These are phyloP conservation scores for Lagenidium giganteum DNA, from an alignment of 352 stramenopile species.

Conservation along the genomic window DNA sequence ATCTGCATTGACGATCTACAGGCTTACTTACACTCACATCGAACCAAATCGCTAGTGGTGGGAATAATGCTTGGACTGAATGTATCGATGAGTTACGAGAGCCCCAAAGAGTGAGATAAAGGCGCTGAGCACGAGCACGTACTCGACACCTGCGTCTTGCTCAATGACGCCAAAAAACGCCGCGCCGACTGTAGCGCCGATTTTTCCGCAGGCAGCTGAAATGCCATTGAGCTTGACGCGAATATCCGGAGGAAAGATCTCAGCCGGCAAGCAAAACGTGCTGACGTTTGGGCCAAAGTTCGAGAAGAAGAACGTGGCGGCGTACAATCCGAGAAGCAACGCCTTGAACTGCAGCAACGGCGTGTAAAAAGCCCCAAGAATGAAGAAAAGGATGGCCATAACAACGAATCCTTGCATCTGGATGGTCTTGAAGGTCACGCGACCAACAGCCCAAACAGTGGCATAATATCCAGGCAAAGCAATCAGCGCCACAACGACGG, in stretches of 20 bases:
- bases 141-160: conserved; percentile 44
- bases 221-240: conserved; percentile 83
- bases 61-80: conserved; percentile 50
- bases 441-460: conserved; percentile 54
- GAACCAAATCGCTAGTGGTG: too few species aligned
- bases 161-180: conserved; percentile 63
- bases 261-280: conserved; percentile 79
- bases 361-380: conserved; percentile 47
- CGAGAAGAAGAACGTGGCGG: conserved; percentile 85
- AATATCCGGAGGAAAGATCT: conserved; percentile 68
- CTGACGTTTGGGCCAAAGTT: conserved; percentile 87
- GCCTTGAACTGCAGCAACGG: conserved; percentile 32
- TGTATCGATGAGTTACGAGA: conserved; percentile 57
- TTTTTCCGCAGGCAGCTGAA: conserved; percentile 68
- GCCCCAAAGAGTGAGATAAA: conserved; percentile 54
- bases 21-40: too few species aligned
- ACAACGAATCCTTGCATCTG: conserved; percentile 76
- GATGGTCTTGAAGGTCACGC: conserved; percentile 70
- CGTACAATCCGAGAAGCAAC: conserved; percentile 62
- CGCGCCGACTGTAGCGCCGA: conserved; percentile 57
- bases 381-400: conserved; percentile 65
- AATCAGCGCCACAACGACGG: conserved; percentile 61
- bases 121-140: conserved; percentile 51
- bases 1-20: too few species aligned
- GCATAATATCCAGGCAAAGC: conserved; percentile 70